A percentile compares a stretch with the other conserved stretches of the same genome.
Evolutionary conservation across 2,329 filamentous ascomycete genomes (phyloP).

Genomic region (Xylariaceae sp.): DNA sequence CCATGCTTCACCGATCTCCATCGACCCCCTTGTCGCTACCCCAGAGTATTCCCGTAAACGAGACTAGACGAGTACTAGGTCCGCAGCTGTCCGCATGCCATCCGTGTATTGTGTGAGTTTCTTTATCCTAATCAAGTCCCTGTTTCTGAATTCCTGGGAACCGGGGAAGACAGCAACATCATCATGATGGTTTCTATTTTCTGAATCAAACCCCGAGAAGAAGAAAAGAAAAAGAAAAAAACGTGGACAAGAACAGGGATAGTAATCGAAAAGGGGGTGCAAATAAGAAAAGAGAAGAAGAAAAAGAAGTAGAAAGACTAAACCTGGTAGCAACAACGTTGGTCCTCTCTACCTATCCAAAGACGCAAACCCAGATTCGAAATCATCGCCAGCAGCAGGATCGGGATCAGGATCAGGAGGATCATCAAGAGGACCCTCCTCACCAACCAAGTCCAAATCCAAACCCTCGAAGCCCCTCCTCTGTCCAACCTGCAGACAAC

Average conservation of each 20-base stretch:
- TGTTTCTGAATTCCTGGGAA: too few species aligned
- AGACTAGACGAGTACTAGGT: conserved; percentile 1
- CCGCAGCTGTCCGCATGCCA: neutral
- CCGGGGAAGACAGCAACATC: too few species aligned
- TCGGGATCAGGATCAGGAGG: too few species aligned
- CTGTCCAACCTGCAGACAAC: neutral
- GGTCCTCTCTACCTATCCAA: neutral
- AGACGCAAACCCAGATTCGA: neutral
- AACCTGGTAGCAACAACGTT: neutral
- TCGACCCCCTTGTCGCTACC: neutral
- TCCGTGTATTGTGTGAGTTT: neutral
- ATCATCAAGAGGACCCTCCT: too few species aligned
- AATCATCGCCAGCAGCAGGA: neutral
- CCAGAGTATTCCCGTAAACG: neutral
- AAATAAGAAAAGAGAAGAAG: neutral
- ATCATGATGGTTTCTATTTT: neutral
- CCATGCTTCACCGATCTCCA: too few species aligned
- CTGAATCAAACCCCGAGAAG: neutral
- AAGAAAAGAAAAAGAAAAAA: neutral
- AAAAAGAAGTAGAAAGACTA: neutral
- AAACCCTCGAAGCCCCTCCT: neutral
- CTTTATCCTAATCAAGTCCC: neutral
- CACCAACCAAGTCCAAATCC: neutral
- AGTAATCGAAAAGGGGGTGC: neutral
- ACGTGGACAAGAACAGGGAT: neutral